Percentiles rank a stretch among this genome's conserved stretches.
These are phyloP conservation scores for Aspergillus sclerotiicarbonarius DNA, from an alignment of 495 filamentous ascomycete species.

Conservation along the genomic window DNA sequence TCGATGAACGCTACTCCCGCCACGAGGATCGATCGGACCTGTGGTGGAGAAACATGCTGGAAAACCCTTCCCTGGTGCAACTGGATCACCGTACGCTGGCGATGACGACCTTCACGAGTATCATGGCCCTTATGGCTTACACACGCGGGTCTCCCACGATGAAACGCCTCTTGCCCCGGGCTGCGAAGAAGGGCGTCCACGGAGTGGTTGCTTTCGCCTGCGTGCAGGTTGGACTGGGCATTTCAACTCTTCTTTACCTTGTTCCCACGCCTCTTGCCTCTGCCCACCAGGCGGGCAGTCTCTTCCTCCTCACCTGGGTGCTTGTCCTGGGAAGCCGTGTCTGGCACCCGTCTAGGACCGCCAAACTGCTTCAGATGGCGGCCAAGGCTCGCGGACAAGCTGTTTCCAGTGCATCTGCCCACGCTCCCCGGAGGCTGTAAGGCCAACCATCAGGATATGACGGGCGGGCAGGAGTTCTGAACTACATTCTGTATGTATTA, in stretches of 20 bases:
- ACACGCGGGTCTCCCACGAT: slow-evolving; percentile 61
- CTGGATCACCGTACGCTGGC: slow-evolving; percentile 93
- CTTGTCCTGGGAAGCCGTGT: slow-evolving; percentile 69
- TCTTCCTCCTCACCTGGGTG: slow-evolving; percentile 80
- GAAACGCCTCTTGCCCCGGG: slow-evolving; percentile 59
- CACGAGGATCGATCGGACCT: slow-evolving; percentile 72
- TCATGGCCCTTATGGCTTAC: slow-evolving; percentile 76
- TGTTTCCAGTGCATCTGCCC: slow-evolving; percentile 24
- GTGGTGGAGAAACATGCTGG: slow-evolving; percentile 94
- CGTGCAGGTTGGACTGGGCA: slow-evolving; percentile 80
- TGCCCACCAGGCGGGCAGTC: slow-evolving; percentile 85
- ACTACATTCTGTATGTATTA: background rate
- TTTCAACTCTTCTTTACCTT: slow-evolving; percentile 87
- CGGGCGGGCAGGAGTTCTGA: background rate
- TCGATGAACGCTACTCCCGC: slow-evolving; percentile 81
- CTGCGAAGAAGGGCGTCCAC: slow-evolving; percentile 66
- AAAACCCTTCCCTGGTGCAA: slow-evolving; percentile 93
- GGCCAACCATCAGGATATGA: background rate
- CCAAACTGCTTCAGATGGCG: slow-evolving; percentile 48
- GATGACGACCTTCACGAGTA: slow-evolving; percentile 78
- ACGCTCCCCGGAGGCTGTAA: slow-evolving; percentile 32
- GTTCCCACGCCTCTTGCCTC: slow-evolving; percentile 87
- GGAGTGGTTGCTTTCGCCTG: slow-evolving; percentile 81
- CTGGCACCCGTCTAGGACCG: slow-evolving; percentile 51
- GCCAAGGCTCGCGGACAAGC: slow-evolving; percentile 36